A percentile compares a stretch with the other conserved stretches of the same genome.
These are phyloP conservation scores for Effrenium voratum DNA, from an alignment of 73 alveolate genomes.

Conservation along the genomic window DNA sequence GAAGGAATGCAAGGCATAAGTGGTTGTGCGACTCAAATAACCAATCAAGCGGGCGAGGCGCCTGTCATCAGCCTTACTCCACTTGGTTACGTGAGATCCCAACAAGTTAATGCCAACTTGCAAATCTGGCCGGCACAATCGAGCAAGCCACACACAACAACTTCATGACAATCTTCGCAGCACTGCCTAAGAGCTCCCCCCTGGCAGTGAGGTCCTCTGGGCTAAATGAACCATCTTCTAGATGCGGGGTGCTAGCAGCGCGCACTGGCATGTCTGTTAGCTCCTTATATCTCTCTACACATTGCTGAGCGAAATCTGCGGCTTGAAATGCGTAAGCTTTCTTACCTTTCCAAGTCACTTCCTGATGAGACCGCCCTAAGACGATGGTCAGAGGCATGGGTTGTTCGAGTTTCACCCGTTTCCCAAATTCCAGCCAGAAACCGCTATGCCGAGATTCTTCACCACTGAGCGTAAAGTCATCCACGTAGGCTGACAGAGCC, in stretches of 20 bases:
- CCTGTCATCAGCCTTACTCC: no score
- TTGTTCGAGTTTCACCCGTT: not conserved
- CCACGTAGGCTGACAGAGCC: not conserved
- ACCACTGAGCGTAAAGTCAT: not conserved
- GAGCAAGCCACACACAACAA: not conserved
- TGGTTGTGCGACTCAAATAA: no score
- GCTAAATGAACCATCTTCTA: not conserved
- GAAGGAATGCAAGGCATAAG: no score
- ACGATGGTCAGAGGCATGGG: not conserved
- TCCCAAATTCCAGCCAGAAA: not conserved
- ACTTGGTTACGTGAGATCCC: not conserved
- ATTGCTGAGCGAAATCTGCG: conserved; percentile 4
- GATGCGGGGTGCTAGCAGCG: not conserved
- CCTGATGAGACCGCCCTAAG: not conserved
- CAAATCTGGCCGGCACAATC: not conserved
- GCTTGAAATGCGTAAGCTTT: not conserved
- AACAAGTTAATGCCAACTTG: not conserved
- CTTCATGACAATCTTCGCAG: conserved; percentile 8
- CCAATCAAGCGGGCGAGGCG: no score
- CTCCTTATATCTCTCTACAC: not conserved
- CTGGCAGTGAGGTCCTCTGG: not conserved
- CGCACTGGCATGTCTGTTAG: not conserved
- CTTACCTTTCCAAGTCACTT: not conserved
- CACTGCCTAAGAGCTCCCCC: not conserved
- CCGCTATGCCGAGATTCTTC: not conserved